These are phyloP conservation scores for Claviceps sp. DNA, from an alignment of 2,329 filamentous ascomycete genomes.

Conservation along the genomic window DNA sequence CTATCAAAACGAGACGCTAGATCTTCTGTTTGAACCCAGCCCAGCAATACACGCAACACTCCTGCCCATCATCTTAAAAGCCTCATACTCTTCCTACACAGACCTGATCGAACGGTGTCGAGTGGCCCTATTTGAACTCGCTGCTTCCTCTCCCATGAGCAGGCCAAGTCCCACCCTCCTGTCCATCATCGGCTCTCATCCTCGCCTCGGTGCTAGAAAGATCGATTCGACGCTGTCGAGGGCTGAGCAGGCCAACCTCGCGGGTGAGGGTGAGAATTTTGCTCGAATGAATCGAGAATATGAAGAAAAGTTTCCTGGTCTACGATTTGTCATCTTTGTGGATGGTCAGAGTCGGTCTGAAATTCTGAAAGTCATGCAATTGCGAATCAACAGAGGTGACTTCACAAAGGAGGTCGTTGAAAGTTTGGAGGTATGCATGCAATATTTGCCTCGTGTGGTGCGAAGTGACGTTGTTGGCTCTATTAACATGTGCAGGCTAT, in stretches of 20 bases:
- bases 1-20: slow-evolving; percentile 46
- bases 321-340: slow-evolving; percentile 87
- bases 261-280: slow-evolving; percentile 48
- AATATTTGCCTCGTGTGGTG: background rate
- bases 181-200: slow-evolving; percentile 66
- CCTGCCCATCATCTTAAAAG: slow-evolving; percentile 46
- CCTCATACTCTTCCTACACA: slow-evolving; percentile 51
- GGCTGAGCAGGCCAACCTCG: slow-evolving; percentile 70
- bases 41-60: slow-evolving; percentile 59
- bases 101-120: slow-evolving; percentile 56
- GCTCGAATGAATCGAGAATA: slow-evolving; percentile 60
- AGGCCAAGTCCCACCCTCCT: slow-evolving; percentile 44
- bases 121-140: slow-evolving; percentile 46
- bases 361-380: slow-evolving; percentile 73
- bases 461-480: background rate
- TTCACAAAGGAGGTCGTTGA: slow-evolving; percentile 54
- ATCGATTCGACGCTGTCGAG: slow-evolving; percentile 70
- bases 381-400: slow-evolving; percentile 56
- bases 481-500: slow-evolving; percentile 49
- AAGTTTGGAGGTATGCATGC: slow-evolving; percentile 51
- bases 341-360: slow-evolving; percentile 61
- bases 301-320: slow-evolving; percentile 64
- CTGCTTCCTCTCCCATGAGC: slow-evolving; percentile 31
- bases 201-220: slow-evolving; percentile 67
- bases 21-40: slow-evolving; percentile 77